Conservation (phyloP, 495 filamentous ascomycete species). For the Penicillium verhagenii region DNA sequence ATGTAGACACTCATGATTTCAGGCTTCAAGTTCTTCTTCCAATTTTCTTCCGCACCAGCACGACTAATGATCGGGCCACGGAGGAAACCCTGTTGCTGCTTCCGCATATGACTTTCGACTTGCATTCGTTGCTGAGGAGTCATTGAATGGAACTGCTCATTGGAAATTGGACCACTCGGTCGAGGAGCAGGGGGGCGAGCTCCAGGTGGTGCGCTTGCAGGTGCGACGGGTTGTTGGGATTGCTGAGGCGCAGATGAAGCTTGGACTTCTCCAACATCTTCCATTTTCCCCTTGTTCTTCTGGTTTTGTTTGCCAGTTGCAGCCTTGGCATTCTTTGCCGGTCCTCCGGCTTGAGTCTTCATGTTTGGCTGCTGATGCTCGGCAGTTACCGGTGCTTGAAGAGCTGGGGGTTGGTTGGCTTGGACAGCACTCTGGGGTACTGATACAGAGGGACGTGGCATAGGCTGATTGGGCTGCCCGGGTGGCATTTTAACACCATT, state of each 20-base stretch:
- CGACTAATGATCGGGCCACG: conserved; percentile 27
- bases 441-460: conserved; percentile 34
- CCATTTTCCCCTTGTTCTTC: conserved; percentile 60
- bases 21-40: conserved; percentile 37
- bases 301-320: conserved; percentile 25
- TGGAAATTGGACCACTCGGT: conserved; percentile 37
- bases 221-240: conserved; percentile 28
- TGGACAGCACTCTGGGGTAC: conserved; percentile 23
- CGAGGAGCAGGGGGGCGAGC: conserved; percentile 23
- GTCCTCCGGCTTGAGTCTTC: conserved; percentile 23
- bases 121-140: conserved; percentile 49
- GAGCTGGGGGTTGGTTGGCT: conserved; percentile 23
- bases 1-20: conserved; percentile 38
- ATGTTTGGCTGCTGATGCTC: conserved; percentile 16
- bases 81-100: conserved; percentile 29
- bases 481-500: conserved; percentile 20
- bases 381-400: conserved; percentile 16
- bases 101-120: conserved; percentile 38
- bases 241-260: conserved; percentile 43
- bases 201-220: conserved; percentile 28
- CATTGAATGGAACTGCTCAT: conserved; percentile 54
- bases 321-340: conserved; percentile 32
- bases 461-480: conserved; percentile 32
- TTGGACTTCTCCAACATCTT: conserved; percentile 56
- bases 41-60: conserved; percentile 36